A percentile compares a stretch with the other conserved stretches of the same genome.
Evolutionary conservation across 805 yeast species (phyloP).

Genomic region (Yamadazyma endophytica): DNA sequence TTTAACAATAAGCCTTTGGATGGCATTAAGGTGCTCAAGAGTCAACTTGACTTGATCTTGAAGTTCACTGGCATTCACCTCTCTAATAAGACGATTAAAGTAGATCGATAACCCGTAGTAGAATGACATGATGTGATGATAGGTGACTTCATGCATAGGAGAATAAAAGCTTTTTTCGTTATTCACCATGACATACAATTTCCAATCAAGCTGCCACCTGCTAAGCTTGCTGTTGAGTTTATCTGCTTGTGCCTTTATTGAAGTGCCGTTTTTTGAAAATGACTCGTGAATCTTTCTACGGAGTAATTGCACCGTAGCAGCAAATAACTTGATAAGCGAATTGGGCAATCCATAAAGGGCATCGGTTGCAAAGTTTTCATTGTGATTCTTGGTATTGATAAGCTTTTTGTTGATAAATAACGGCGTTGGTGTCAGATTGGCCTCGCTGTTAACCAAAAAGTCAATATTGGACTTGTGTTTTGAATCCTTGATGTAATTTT

Average conservation of each 20-base stretch:
- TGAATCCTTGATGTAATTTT: slow-evolving; percentile 19
- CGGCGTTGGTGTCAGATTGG: slow-evolving; percentile 22
- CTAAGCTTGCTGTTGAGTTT: slow-evolving; percentile 44
- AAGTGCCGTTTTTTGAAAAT: slow-evolving; percentile 15
- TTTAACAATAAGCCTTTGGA: slow-evolving; percentile 53
- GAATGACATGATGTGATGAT: slow-evolving; percentile 77
- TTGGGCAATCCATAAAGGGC: slow-evolving; percentile 83
- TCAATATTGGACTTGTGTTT: slow-evolving; percentile 14
- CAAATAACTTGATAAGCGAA: slow-evolving; percentile 66
- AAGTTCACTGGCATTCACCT: slow-evolving; percentile 49
- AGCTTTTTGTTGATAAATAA: slow-evolving; percentile 38
- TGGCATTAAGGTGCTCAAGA: slow-evolving; percentile 57
- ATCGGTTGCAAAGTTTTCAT: slow-evolving; percentile 65
- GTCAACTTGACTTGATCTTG: slow-evolving; percentile 62
- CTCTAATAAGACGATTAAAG: slow-evolving; percentile 60
- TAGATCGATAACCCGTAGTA: slow-evolving; percentile 69
- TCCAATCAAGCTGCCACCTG: slow-evolving; percentile 78
- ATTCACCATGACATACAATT: slow-evolving; percentile 32
- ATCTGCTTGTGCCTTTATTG: slow-evolving; percentile 14
- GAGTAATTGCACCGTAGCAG: slow-evolving; percentile 65
- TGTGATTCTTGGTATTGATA: slow-evolving; percentile 46
- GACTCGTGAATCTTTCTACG: slow-evolving; percentile 55
- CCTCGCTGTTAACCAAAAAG: slow-evolving; percentile 14
- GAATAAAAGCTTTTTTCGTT: slow-evolving; percentile 35
- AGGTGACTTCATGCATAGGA: slow-evolving; percentile 65